These are phyloP conservation scores for Tetratostichococcus sp. DNA, from an alignment of 139 green algal genomes.

Conservation along the genomic window DNA sequence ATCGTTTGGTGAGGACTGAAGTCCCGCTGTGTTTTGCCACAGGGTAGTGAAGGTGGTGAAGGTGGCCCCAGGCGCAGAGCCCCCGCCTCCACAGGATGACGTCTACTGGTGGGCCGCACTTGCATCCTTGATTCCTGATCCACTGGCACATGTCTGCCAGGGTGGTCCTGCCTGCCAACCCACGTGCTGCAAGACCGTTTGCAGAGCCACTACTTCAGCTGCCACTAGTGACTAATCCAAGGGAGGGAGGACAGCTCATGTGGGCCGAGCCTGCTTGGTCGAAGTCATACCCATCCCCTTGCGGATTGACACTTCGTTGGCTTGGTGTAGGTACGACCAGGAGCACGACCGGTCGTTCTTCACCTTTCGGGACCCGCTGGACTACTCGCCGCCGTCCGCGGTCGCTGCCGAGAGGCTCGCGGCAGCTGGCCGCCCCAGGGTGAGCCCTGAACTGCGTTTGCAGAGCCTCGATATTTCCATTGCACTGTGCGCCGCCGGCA, in stretches of 20 bases:
- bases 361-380: conserved; percentile 18
- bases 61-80: conserved; percentile 6
- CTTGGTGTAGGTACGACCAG: conserved; percentile 9
- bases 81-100: conserved; percentile 10
- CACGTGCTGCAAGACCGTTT: too few relatives aligned
- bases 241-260: too few relatives aligned
- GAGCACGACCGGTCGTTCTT: conserved; percentile 29
- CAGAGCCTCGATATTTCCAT: neutral
- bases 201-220: too few relatives aligned
- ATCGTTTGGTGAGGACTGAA: neutral
- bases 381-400: neutral
- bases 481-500: too few relatives aligned
- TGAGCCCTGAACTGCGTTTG: neutral
- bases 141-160: too few relatives aligned
- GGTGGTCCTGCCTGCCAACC: too few relatives aligned
- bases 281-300: too few relatives aligned
- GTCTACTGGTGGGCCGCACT: conserved; percentile 14
- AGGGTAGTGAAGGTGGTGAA: conserved; percentile 21
- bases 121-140: too few relatives aligned
- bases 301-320: too few relatives aligned
- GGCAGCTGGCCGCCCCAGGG: neutral
- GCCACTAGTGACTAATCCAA: too few relatives aligned
- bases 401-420: neutral
- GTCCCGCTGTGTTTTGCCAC: neutral
- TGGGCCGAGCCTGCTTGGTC: too few relatives aligned